A percentile compares a stretch with the other conserved stretches of the same genome.
Evolutionary conservation across 2,329 filamentous ascomycete species (phyloP).

Genomic region (Neopestalotiopsis rosae): DNA sequence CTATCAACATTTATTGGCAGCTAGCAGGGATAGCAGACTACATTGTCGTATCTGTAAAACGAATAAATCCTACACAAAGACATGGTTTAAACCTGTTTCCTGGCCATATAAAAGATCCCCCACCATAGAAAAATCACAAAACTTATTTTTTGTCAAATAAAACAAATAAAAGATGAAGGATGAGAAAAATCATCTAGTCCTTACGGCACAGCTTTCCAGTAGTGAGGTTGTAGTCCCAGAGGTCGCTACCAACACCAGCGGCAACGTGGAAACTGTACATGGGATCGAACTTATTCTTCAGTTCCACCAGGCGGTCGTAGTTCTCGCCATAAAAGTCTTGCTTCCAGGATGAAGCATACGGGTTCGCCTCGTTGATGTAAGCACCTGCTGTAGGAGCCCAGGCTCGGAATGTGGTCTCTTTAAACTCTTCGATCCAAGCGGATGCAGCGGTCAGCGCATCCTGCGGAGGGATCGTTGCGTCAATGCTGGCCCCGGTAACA

Average conservation of each 20-base stretch:
- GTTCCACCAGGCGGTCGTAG: neutral
- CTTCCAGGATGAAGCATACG: neutral
- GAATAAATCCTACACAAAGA: too few relatives aligned
- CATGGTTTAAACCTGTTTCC: too few relatives aligned
- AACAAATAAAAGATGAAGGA: too few relatives aligned
- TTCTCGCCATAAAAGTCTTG: constrained; percentile 1
- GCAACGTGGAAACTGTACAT: neutral
- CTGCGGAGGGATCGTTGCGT: neutral
- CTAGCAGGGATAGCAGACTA: too few relatives aligned
- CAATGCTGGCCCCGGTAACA: neutral
- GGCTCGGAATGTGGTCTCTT: neutral
- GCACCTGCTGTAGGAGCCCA: neutral
- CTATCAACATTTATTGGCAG: too few relatives aligned
- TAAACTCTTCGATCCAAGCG: neutral
- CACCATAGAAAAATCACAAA: too few relatives aligned
- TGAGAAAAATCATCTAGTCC: too few relatives aligned
- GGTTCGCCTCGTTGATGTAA: constrained; percentile 2
- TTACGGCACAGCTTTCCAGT: neutral
- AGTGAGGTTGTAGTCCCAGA: neutral
- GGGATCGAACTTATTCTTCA: constrained; percentile 3
- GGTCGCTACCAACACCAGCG: neutral
- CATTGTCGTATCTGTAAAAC: too few relatives aligned
- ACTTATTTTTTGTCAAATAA: too few relatives aligned
- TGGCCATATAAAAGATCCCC: too few relatives aligned
- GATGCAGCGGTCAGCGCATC: neutral